These are phyloP conservation scores for Atalantia buxifolia DNA, from an alignment of 345 rosid genomes.

Conservation along the genomic window DNA sequence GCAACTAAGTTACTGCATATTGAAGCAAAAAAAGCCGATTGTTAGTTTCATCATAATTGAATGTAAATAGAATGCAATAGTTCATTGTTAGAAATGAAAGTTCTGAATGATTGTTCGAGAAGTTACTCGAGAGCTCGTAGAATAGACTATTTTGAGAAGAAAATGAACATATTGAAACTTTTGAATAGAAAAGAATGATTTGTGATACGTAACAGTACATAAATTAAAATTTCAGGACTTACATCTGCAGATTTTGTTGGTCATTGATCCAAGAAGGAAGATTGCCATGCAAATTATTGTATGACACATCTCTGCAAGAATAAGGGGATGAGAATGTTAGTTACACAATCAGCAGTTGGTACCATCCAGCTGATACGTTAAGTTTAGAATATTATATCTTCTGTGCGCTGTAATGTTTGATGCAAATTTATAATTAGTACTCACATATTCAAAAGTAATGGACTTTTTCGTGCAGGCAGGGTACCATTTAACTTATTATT, in stretches of 20 bases:
- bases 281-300: conserved; percentile 61
- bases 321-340: neutral
- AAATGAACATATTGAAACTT: no score
- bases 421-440: conserved; percentile 13
- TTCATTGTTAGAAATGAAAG: neutral
- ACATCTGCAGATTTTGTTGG: conserved; percentile 43
- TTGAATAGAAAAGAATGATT: no score
- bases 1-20: conserved; percentile 69
- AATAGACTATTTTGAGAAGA: neutral
- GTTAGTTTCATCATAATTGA: conserved; percentile 13
- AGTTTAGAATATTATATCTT: no score
- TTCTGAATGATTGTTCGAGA: neutral
- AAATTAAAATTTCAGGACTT: conserved; percentile 14
- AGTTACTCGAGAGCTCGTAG: neutral
- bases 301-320: conserved; percentile 67
- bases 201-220: neutral
- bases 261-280: conserved; percentile 64
- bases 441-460: conserved; percentile 52
- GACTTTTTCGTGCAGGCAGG: conserved; percentile 46
- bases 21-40: neutral
- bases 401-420: no score
- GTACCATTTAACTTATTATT: conserved; percentile 49
- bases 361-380: no score
- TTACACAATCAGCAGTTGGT: neutral
- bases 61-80: no score